Percentiles rank a stretch among this genome's conserved stretches.
Evolutionary conservation across 2,329 filamentous ascomycete genomes (phyloP).

Genomic region (Sporothrix pallida): DNA sequence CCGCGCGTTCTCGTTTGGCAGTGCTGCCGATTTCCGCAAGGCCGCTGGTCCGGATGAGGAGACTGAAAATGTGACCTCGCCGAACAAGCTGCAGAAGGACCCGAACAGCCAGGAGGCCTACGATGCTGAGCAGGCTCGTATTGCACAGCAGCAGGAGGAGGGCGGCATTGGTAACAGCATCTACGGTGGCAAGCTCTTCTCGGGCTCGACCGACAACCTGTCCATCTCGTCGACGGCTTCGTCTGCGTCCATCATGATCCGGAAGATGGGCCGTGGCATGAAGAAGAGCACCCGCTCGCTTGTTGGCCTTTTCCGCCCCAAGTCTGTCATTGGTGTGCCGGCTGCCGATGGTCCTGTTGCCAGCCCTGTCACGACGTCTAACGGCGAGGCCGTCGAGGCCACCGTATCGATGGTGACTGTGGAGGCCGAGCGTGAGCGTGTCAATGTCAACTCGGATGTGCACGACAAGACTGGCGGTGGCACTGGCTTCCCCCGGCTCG

Average conservation of each 20-base stretch:
- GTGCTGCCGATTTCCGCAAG: conserved; percentile 85
- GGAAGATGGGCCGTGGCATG: conserved; percentile 99
- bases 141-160: conserved; percentile 90
- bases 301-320: conserved; percentile 92
- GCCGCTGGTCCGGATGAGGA: conserved; percentile 65
- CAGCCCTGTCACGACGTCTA: conserved; percentile 48
- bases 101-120: conserved; percentile 67
- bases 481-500: conserved; percentile 82
- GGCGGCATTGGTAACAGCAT: conserved; percentile 91
- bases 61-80: conserved; percentile 45
- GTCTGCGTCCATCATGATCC: conserved; percentile 89
- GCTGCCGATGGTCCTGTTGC: conserved; percentile 72
- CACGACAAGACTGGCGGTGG: conserved; percentile 71
- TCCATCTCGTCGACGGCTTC: conserved; percentile 90
- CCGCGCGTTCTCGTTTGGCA: conserved; percentile 95
- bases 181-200: conserved; percentile 86
- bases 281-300: conserved; percentile 91
- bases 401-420: conserved; percentile 94
- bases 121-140: conserved; percentile 88
- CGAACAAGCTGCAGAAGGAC: conserved; percentile 69
- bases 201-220: conserved; percentile 91
- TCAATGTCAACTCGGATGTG: conserved; percentile 76
- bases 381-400: conserved; percentile 55
- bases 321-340: conserved; percentile 82
- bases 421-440: conserved; percentile 85